Evolutionary conservation across 768 basidiomycete species (phyloP).

Genomic region (Macrolepiota albuminosa): DNA sequence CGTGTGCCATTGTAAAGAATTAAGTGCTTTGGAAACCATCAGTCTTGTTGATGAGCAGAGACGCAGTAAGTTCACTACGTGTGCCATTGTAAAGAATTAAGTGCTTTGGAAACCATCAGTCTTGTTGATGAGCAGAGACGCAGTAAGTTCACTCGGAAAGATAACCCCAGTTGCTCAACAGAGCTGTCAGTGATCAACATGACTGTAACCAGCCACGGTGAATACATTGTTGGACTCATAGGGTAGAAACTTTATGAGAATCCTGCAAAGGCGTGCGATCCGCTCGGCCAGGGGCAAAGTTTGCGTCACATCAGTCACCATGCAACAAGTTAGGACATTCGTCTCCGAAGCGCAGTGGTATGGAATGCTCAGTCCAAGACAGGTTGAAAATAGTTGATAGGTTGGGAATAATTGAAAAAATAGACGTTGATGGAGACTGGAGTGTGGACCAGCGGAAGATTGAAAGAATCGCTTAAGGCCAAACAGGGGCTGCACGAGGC

Average conservation of each 20-base stretch:
- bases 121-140: not conserved
- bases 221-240: not conserved
- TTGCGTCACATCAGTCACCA: constrained; percentile 3
- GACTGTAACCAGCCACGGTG: no score
- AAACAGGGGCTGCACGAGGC: constrained; percentile 9
- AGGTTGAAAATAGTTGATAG: not conserved
- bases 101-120: no score
- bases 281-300: not conserved
- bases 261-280: not conserved
- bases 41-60: not conserved
- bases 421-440: not conserved
- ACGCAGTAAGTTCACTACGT: no score
- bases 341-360: constrained; percentile 1
- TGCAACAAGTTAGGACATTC: not conserved
- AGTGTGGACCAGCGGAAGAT: constrained; percentile 4
- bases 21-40: no score
- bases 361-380: not conserved
- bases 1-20: no score
- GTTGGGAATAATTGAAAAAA: not conserved
- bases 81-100: no score
- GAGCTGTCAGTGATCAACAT: not conserved
- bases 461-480: constrained; percentile 15
- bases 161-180: not conserved
- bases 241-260: not conserved
- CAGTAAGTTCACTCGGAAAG: no score